phyloP scores from a whole-genome alignment of 306 rosid species.

The Pyrus communis region DNA sequence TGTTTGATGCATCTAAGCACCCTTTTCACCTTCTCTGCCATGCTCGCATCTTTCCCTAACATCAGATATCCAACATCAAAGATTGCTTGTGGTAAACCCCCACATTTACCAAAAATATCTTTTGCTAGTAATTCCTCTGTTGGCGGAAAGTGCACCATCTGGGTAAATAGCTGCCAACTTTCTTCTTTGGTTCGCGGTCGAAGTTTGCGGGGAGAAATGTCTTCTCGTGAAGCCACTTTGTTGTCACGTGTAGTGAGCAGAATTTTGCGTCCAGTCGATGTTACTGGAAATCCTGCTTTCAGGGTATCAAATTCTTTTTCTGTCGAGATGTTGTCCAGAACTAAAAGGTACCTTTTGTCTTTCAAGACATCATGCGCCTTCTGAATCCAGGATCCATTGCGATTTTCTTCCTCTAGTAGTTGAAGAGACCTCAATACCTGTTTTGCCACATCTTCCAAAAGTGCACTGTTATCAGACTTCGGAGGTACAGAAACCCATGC shows the following conservation, averaged over 20 bases:
- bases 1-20: background rate
- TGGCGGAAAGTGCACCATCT: slow-evolving; percentile 16
- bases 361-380: background rate
- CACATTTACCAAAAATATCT: slow-evolving; percentile 18
- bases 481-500: slow-evolving; percentile 15
- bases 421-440: slow-evolving; percentile 5
- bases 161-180: slow-evolving; percentile 14
- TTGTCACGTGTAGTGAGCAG: slow-evolving; percentile 17
- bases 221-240: slow-evolving; percentile 3
- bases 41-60: background rate
- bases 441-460: background rate
- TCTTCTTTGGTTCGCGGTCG: slow-evolving; percentile 30
- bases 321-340: slow-evolving; percentile 21
- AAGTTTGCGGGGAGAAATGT: background rate
- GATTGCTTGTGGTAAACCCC: slow-evolving; percentile 14
- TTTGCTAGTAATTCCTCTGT: slow-evolving; percentile 11
- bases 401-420: background rate
- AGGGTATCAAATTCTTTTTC: background rate
- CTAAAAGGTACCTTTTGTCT: slow-evolving; percentile 4
- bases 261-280: slow-evolving; percentile 13
- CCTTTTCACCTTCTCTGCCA: no score
- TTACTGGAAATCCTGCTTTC: background rate
- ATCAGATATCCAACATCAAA: slow-evolving; percentile 9
- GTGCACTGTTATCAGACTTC: background rate
- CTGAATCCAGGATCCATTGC: background rate